phyloP scores from a whole-genome alignment of 106 monocot genomes.

The Dendrobium catenatum region DNA sequence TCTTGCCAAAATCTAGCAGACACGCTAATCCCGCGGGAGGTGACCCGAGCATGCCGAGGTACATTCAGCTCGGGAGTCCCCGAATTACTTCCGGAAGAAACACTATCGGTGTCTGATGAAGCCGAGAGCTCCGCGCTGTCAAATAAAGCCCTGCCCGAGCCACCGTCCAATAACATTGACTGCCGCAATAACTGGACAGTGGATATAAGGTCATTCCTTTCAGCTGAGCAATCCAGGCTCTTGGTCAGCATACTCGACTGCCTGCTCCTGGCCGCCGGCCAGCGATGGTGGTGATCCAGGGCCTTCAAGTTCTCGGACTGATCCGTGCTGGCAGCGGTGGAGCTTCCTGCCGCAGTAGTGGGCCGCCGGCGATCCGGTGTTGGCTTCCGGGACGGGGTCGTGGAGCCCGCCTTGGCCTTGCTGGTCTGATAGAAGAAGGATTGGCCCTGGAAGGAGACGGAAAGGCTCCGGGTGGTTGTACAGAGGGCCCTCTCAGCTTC shows the following conservation, averaged over 20 bases:
- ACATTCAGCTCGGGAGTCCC: constrained; percentile 30
- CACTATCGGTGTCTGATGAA: constrained; percentile 82
- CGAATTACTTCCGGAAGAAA: constrained; percentile 90
- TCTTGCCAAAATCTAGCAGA: constrained; percentile 87
- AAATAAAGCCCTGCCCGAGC: constrained; percentile 37
- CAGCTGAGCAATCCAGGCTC: constrained; percentile 43
- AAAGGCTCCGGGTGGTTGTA: constrained; percentile 55
- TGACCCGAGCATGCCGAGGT: constrained; percentile 10
- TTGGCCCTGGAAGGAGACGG: constrained; percentile 80
- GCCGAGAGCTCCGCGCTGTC: constrained; percentile 39
- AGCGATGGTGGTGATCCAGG: constrained; percentile 19
- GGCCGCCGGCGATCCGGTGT: constrained; percentile 9
- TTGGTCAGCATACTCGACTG: constrained; percentile 25
- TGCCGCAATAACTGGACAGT: constrained; percentile 52
- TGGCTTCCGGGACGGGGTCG: constrained; percentile 18
- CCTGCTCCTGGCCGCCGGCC: constrained; percentile 53
- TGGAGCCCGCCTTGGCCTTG: constrained; percentile 24
- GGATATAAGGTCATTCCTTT: constrained; percentile 38
- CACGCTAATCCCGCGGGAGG: constrained; percentile 46
- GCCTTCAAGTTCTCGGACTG: constrained; percentile 33
- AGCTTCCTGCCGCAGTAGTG: constrained; percentile 2
- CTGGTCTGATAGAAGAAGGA: constrained; percentile 87
- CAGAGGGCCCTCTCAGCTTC: constrained; percentile 10
- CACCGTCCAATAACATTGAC: constrained; percentile 48
- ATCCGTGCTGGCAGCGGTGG: constrained; percentile 9